Evolutionary conservation across 768 basidiomycete species (phyloP), one percentile per base, ranked within the genome.

Genomic region (Candolleomyces eurysporus): DNA sequence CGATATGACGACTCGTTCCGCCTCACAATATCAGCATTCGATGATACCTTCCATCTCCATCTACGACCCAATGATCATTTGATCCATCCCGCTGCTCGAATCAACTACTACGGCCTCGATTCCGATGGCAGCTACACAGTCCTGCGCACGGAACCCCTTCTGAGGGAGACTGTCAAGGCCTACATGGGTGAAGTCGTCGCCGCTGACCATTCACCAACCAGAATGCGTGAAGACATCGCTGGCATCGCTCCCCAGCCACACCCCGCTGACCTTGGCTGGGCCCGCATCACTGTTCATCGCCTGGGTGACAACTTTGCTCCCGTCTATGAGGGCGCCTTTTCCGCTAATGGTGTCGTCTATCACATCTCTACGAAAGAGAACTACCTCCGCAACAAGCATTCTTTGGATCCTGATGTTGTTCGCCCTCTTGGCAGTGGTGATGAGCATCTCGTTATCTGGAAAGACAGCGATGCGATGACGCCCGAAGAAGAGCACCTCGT

Each of bases 141-240:
- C 36, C 73, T 81, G 4, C 81, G 79, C 65, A 83, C 84, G 1
- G 79, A 82, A 54, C 88, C 89, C 36, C 76, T 92, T n/a, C 72
- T 85, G 16, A 82, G 83, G 9, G 82, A 87, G 63, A 76, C 80
- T 26, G 84, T 91, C 53, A 82, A 79, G 67, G 88, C 86, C 17
- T 94, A 89, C 71, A 79, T 81, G 73, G 92, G 92, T 11, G 89
- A 91, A 63, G 91, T 94, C 45, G 78, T 94, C 57, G 77, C 82
- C 58, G 76, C 79, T n/a, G 70, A 82, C 50, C 73, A 81, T 59
- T 83, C 88, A 6, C 71, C 72, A 4, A 73, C 73, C 17, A 83
- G 88, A 45, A 76, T 89, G 80, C 80, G 83, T 30, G 85, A 87
- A 67, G 89, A 89, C 69, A 78, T 80, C 21, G 87, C 84, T 5